phyloP scores from a whole-genome alignment of 2,329 filamentous ascomycete species.

The Fusarium sp. region DNA sequence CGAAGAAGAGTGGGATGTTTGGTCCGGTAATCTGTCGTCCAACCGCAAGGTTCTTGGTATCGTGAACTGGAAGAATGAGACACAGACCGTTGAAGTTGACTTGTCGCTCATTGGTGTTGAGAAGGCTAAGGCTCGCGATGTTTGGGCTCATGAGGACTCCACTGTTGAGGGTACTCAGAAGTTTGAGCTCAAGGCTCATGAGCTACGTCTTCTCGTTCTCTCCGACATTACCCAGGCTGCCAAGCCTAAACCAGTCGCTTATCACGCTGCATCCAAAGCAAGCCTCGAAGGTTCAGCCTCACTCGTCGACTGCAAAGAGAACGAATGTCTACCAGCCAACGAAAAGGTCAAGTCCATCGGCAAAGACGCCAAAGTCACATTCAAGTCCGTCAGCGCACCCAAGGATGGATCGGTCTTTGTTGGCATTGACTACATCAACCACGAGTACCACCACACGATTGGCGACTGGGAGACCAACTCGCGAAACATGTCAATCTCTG shows the following conservation, averaged over 20 bases:
- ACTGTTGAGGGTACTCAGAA: slow-evolving; percentile 48
- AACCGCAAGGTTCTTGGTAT: slow-evolving; percentile 57
- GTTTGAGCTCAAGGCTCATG: slow-evolving; percentile 52
- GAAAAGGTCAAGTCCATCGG: slow-evolving; percentile 56
- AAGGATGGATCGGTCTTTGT: slow-evolving; percentile 53
- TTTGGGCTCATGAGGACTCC: slow-evolving; percentile 54
- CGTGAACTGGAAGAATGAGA: slow-evolving; percentile 61
- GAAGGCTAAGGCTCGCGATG: slow-evolving; percentile 53
- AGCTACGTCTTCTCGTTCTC: slow-evolving; percentile 54
- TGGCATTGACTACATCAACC: slow-evolving; percentile 64
- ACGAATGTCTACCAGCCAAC: slow-evolving; percentile 56
- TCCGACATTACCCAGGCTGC: slow-evolving; percentile 47
- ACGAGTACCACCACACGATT: slow-evolving; percentile 58
- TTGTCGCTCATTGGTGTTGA: slow-evolving; percentile 54
- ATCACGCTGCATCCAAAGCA: slow-evolving; percentile 55
- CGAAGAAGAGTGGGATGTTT: slow-evolving; percentile 62
- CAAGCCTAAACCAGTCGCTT: slow-evolving; percentile 44
- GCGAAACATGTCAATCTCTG: slow-evolving; percentile 60
- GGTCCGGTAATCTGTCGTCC: slow-evolving; percentile 60
- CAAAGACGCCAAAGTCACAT: slow-evolving; percentile 49
- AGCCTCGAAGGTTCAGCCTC: slow-evolving; percentile 51
- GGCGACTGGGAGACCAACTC: slow-evolving; percentile 61
- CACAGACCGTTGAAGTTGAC: slow-evolving; percentile 56
- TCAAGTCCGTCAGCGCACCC: slow-evolving; percentile 48
- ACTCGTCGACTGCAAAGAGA: slow-evolving; percentile 49